Evolutionary conservation across 2,329 filamentous ascomycete species (phyloP).

Genomic region (Curvularia eragrostidis): DNA sequence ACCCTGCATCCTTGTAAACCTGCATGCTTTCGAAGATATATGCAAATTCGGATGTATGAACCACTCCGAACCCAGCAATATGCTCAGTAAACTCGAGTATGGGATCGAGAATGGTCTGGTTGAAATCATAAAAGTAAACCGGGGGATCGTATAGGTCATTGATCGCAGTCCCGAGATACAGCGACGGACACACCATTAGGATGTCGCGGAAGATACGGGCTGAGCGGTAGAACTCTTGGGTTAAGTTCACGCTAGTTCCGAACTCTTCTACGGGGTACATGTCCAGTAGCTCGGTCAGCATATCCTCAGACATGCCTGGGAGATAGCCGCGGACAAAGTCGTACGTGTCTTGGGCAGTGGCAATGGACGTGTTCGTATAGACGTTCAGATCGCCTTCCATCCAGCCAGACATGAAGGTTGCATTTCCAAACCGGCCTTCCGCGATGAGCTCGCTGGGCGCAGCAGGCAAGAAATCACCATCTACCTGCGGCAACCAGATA

Average conservation of each 20-base stretch:
- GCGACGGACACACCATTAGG: slow-evolving; percentile 58
- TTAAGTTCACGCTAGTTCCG: slow-evolving; percentile 48
- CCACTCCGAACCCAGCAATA: slow-evolving; percentile 53
- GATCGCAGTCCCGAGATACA: slow-evolving; percentile 53
- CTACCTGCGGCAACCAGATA: slow-evolving; percentile 59
- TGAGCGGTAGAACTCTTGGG: slow-evolving; percentile 59
- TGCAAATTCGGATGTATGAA: slow-evolving; percentile 62
- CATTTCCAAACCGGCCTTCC: slow-evolving; percentile 53
- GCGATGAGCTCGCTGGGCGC: slow-evolving; percentile 53
- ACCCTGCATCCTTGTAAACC: slow-evolving; percentile 51
- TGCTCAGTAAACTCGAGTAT: slow-evolving; percentile 48
- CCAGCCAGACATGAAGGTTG: slow-evolving; percentile 55
- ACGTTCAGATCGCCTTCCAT: slow-evolving; percentile 55
- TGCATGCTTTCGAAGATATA: slow-evolving; percentile 57
- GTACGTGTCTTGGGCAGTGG: slow-evolving; percentile 50
- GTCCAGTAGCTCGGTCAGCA: slow-evolving; percentile 34
- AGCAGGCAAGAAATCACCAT: slow-evolving; percentile 59
- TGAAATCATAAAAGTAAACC: slow-evolving; percentile 61
- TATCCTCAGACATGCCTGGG: slow-evolving; percentile 42
- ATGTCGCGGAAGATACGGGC: slow-evolving; percentile 61
- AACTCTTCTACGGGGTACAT: slow-evolving; percentile 55
- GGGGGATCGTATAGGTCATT: slow-evolving; percentile 44
- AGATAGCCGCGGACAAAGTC: slow-evolving; percentile 53
- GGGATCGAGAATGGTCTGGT: slow-evolving; percentile 61
- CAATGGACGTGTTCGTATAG: slow-evolving; percentile 53